These are phyloP conservation scores for Candida odintsovae DNA, from an alignment of 805 yeast genomes.

Conservation along the genomic window DNA sequence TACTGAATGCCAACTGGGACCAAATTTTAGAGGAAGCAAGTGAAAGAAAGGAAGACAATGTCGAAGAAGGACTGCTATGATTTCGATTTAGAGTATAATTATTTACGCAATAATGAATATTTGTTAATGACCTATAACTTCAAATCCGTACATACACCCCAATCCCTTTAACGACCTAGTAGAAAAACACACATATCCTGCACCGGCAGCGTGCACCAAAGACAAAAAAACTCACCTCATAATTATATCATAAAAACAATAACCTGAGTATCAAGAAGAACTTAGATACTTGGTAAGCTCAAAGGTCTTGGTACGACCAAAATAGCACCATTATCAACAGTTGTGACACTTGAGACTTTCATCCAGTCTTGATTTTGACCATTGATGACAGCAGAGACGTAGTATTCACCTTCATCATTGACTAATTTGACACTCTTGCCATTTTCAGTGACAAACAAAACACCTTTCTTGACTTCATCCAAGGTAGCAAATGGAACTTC, in stretches of 20 bases:
- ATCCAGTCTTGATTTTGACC: constrained; percentile 31
- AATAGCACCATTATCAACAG: constrained; percentile 41
- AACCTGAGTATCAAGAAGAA: background rate
- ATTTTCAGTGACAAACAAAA: constrained; percentile 27
- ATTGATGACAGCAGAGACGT: constrained; percentile 25
- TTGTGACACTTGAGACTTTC: constrained; percentile 28
- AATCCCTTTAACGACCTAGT: background rate
- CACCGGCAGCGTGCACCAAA: no score
- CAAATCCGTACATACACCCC: background rate
- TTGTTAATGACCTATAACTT: background rate
- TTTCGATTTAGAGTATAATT: background rate
- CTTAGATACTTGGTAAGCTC: constrained; percentile 3
- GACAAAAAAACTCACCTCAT: background rate
- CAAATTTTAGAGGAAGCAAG: constrained; percentile 40
- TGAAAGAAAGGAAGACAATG: constrained; percentile 26
- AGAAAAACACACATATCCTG: background rate
- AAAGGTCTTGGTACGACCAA: constrained; percentile 31
- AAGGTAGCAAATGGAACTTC: constrained; percentile 18
- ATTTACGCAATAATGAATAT: background rate
- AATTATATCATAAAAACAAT: background rate
- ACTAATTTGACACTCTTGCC: constrained; percentile 32
- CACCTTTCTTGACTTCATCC: constrained; percentile 21
- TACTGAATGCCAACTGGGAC: constrained; percentile 47
- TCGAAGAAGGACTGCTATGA: background rate
- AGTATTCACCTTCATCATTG: constrained; percentile 30